A percentile compares a stretch with the other conserved stretches of the same genome.
Conservation (phyloP, 768 basidiomycete species). For the Leccinum barrowsii region DNA sequence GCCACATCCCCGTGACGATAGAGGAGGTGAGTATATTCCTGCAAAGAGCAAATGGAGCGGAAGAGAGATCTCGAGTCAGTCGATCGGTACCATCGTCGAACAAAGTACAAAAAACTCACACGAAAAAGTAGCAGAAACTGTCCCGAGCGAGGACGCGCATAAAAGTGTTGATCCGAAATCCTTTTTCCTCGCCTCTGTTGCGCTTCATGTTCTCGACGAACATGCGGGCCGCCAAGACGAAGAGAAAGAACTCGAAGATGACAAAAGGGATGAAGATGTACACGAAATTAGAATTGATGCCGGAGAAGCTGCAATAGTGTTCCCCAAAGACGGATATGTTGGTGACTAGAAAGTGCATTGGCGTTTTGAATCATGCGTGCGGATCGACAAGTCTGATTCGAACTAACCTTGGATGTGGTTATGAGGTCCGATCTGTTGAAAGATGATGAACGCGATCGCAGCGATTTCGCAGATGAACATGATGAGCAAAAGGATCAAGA, state of each 20-base stretch:
- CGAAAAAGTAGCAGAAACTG: constrained; percentile 31
- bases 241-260: constrained; percentile 28
- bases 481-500: constrained; percentile 17
- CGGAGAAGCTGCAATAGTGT: constrained; percentile 21
- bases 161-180: constrained; percentile 18
- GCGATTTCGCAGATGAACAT: constrained; percentile 23
- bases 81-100: not conserved
- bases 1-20: constrained; percentile 28
- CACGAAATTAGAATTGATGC: constrained; percentile 19
- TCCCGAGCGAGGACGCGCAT: constrained; percentile 25
- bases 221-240: constrained; percentile 18
- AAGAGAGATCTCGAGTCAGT: not conserved
- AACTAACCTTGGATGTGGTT: constrained; percentile 22
- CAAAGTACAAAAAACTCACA: constrained; percentile 15
- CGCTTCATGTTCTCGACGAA: constrained; percentile 13
- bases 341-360: constrained; percentile 1
- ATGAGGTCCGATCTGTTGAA: constrained; percentile 22
- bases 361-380: not conserved
- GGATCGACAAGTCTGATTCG: not conserved
- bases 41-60: not conserved
- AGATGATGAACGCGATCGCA: constrained; percentile 26
- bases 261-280: constrained; percentile 31
- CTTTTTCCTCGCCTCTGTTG: not conserved
- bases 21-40: constrained; percentile 27
- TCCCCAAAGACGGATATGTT: not conserved